Conservation (phyloP, 1,139 yeast species). For the Meyerozyma elateridarum region DNA sequence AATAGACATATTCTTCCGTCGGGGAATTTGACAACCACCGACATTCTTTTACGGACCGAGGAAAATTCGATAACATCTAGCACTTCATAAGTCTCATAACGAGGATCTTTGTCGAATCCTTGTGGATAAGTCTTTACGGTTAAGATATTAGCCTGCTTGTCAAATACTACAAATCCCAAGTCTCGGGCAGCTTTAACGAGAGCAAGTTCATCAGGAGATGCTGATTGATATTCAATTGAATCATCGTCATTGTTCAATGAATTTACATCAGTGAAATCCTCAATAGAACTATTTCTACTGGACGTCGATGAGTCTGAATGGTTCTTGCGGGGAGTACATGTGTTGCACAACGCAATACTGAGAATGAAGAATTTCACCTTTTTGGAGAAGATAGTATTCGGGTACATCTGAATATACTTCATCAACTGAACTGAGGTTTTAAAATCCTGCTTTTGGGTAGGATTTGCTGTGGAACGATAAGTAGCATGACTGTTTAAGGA, state of each 20-base stretch:
- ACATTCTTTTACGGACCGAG: slow-evolving; percentile 90
- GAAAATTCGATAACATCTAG: slow-evolving; percentile 82
- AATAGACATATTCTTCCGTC: slow-evolving; percentile 72
- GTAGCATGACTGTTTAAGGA: slow-evolving; percentile 20
- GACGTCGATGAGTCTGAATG: slow-evolving; percentile 2
- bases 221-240: slow-evolving; percentile 73
- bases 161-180: slow-evolving; percentile 77
- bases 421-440: slow-evolving; percentile 50
- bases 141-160: slow-evolving; percentile 55
- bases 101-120: slow-evolving; percentile 66
- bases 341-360: slow-evolving; percentile 81
- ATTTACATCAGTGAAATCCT: slow-evolving; percentile 11
- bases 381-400: slow-evolving; percentile 64
- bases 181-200: slow-evolving; percentile 92
- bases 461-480: slow-evolving; percentile 40
- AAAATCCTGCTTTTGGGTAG: slow-evolving; percentile 25
- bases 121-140: slow-evolving; percentile 75
- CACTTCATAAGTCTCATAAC: slow-evolving; percentile 64
- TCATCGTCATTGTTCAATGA: slow-evolving; percentile 17
- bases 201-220: slow-evolving; percentile 96
- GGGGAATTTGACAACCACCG: slow-evolving; percentile 76
- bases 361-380: slow-evolving; percentile 76
- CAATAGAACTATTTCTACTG: slow-evolving; percentile 11
- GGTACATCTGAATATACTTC: slow-evolving; percentile 64
- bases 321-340: slow-evolving; percentile 66